Evolutionary conservation across 768 basidiomycete species (phyloP).

Genomic region (Porphyrellus cyaneotinctus): DNA sequence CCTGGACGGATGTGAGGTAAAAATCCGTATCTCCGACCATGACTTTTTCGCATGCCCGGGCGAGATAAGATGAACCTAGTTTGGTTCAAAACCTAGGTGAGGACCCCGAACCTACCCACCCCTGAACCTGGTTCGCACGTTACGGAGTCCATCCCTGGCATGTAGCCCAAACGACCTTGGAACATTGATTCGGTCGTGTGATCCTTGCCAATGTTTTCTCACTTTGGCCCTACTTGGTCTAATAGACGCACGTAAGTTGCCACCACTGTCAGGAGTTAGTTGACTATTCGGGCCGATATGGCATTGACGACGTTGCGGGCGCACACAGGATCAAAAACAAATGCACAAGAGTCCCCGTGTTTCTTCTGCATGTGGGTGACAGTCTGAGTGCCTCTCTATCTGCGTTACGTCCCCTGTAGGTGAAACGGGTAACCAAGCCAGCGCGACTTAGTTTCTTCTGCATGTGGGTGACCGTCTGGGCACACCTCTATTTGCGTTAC

Average conservation of each 20-base stretch:
- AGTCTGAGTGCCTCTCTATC: not conserved
- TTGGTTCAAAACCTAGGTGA: not conserved
- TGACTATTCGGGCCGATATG: too few species aligned
- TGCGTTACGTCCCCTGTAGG: not conserved
- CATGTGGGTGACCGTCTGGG: not conserved
- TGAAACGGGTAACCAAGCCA: too few species aligned
- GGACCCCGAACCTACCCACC: constrained; percentile 5
- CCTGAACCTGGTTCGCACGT: too few species aligned
- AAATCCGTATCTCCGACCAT: not conserved
- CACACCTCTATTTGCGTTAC: not conserved
- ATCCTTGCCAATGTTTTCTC: too few species aligned
- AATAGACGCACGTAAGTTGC: not conserved
- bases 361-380: not conserved
- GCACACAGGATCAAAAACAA: too few species aligned
- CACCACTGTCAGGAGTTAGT: too few species aligned
- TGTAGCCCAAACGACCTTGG: too few species aligned
- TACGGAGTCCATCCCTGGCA: too few species aligned
- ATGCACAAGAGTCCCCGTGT: too few species aligned
- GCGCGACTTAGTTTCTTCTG: too few species aligned
- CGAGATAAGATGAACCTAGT: not conserved
- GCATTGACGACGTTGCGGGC: too few species aligned
- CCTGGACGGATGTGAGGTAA: not conserved
- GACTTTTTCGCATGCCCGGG: not conserved
- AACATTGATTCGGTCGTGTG: too few species aligned
- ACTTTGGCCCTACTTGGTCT: not conserved